phyloP scores from a whole-genome alignment of 2,329 filamentous ascomycete species.

The Gremmenia infestans region DNA sequence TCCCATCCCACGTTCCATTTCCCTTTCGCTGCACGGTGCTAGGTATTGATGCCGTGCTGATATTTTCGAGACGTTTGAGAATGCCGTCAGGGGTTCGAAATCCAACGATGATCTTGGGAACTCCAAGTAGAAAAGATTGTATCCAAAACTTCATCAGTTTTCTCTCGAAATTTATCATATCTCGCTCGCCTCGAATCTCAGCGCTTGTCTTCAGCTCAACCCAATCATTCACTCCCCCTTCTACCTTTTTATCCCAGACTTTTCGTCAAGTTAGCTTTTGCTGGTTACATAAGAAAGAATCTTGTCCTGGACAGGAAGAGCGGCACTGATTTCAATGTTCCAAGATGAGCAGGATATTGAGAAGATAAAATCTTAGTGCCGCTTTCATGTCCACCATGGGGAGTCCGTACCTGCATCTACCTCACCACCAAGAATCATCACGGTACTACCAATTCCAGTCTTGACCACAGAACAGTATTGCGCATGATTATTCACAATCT shows the following conservation, averaged over 20 bases:
- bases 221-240: conserved; percentile 73
- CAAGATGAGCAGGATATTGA: too few species aligned
- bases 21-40: conserved; percentile 64
- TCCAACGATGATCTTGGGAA: conserved; percentile 86
- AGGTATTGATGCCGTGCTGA: conserved; percentile 76
- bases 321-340: too few species aligned
- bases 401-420: conserved; percentile 71
- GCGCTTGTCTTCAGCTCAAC: conserved; percentile 92
- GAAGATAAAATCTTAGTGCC: too few species aligned
- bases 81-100: conserved; percentile 73
- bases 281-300: neutral
- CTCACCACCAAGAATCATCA: conserved; percentile 82
- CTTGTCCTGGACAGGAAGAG: too few species aligned
- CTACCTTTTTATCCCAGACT: conserved; percentile 75
- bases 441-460: conserved; percentile 74
- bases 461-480: conserved; percentile 95
- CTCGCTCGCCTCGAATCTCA: conserved; percentile 61
- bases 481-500: conserved; percentile 78
- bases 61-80: conserved; percentile 67
- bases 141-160: conserved; percentile 97
- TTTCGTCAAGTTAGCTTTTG: conserved; percentile 27
- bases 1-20: conserved; percentile 75
- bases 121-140: conserved; percentile 89
- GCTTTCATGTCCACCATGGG: too few species aligned
- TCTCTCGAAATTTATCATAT: conserved; percentile 73